Conservation (phyloP, 1,284 basidiomycete species). For the Puccinia horiana region DNA sequence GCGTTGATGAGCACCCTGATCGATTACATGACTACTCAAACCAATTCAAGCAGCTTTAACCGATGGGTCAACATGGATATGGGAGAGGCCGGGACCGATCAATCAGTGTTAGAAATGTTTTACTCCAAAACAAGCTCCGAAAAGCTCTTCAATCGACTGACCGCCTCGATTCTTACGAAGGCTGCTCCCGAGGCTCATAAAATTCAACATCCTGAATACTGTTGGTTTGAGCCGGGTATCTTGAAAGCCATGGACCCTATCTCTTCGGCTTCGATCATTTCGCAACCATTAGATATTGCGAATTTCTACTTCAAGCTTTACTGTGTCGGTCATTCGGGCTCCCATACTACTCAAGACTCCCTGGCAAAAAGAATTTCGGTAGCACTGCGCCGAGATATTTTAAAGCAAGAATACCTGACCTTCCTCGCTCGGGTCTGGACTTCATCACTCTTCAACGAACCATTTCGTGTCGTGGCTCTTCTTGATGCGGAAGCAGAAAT, state of each 20-base stretch:
- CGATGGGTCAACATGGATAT: conserved; percentile 31
- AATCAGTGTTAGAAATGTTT: conserved; percentile 23
- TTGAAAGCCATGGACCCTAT: conserved; percentile 16
- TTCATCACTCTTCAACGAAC: conserved; percentile 28
- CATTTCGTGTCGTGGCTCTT: conserved; percentile 33
- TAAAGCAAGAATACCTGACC: conserved; percentile 33
- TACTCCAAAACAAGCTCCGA: conserved; percentile 43
- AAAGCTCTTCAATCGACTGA: conserved; percentile 27
- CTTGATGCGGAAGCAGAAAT: conserved; percentile 42
- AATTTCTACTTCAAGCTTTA: conserved; percentile 40
- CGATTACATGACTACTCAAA: conserved; percentile 19
- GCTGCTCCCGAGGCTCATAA: conserved; percentile 20
- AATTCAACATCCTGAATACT: conserved; percentile 26
- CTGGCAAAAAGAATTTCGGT: conserved; percentile 21
- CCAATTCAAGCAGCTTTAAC: conserved; percentile 21
- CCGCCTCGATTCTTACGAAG: conserved; percentile 13
- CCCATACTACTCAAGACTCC: conserved; percentile 10
- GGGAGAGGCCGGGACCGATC: not conserved
- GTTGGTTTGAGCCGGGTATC: conserved; percentile 44
- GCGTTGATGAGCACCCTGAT: conserved; percentile 32
- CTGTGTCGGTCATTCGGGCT: conserved; percentile 17
- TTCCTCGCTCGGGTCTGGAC: conserved; percentile 48
- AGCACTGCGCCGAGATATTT: conserved; percentile 4
- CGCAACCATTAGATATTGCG: conserved; percentile 23
- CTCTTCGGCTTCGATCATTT: not conserved